Evolutionary conservation across 257 asterid species (phyloP).

Genomic region (Solanum chmielewskii): DNA sequence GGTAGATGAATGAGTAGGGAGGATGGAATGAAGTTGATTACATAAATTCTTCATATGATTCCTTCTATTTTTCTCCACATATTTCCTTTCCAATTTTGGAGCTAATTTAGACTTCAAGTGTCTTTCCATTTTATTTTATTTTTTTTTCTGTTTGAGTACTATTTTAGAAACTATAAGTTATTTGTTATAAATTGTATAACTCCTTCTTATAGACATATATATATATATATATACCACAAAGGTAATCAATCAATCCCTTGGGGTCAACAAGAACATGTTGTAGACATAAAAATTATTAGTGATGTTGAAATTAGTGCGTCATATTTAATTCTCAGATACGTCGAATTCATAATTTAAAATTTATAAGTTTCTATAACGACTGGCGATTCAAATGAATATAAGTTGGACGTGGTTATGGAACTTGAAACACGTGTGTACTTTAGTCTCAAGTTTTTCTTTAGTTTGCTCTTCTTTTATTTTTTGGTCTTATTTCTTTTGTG

Average conservation of each 20-base stretch:
- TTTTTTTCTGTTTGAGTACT: neutral
- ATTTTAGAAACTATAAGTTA: neutral
- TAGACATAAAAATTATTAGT: neutral
- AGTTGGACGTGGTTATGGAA: neutral
- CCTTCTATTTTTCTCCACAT: conserved; percentile 47
- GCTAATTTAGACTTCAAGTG: neutral
- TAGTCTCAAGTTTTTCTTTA: neutral
- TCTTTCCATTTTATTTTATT: neutral
- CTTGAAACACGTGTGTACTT: neutral
- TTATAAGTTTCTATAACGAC: neutral
- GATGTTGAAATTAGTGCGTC: neutral
- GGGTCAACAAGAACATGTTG: neutral
- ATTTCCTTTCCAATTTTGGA: conserved; percentile 39
- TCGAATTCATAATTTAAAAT: neutral
- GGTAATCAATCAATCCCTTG: neutral
- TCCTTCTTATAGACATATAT: neutral
- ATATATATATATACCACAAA: neutral
- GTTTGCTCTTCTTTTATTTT: neutral
- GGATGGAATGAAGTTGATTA: conserved; percentile 26
- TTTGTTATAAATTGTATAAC: neutral
- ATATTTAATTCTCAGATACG: neutral
- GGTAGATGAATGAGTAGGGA: conserved; percentile 12
- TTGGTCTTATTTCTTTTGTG: neutral
- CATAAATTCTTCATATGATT: conserved; percentile 26
- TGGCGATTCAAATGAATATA: neutral